Conservation (phyloP, 2,329 filamentous ascomycete species). For the Aureobasidium lini region DNA sequence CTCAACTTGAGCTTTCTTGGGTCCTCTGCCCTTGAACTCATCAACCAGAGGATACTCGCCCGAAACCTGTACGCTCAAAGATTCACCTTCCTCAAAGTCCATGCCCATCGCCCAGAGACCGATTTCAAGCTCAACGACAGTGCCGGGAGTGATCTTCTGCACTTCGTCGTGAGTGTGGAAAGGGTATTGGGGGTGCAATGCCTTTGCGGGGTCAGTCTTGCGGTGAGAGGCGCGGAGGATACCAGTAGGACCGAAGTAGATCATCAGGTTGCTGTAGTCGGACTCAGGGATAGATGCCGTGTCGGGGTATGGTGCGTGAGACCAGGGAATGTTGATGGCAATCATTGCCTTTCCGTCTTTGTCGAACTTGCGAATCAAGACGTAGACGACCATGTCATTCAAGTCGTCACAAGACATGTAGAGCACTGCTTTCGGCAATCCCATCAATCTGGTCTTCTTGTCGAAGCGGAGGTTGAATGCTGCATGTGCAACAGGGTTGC, state of each 20-base stretch:
- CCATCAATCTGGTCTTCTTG: slow-evolving; percentile 33
- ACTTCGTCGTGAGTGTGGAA: slow-evolving; percentile 35
- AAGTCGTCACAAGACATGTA: slow-evolving; percentile 37
- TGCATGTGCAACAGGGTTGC: slow-evolving; percentile 18
- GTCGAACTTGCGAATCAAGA: slow-evolving; percentile 39
- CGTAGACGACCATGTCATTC: slow-evolving; percentile 40
- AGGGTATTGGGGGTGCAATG: slow-evolving; percentile 23
- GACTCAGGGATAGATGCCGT: slow-evolving; percentile 53
- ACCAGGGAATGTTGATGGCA: slow-evolving; percentile 38
- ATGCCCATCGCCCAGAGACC: slow-evolving; percentile 41
- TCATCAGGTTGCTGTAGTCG: slow-evolving; percentile 33
- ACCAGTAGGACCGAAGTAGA: slow-evolving; percentile 37
- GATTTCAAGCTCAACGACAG: slow-evolving; percentile 39
- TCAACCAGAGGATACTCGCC: background rate
- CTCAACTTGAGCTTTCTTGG: slow-evolving; percentile 1
- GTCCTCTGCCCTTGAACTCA: slow-evolving; percentile 6
- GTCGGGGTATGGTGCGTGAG: slow-evolving; percentile 25
- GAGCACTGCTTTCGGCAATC: slow-evolving; percentile 39
- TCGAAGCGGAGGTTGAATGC: slow-evolving; percentile 35
- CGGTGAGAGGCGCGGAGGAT: slow-evolving; percentile 41
- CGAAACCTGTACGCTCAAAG: slow-evolving; percentile 3
- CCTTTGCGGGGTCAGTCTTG: slow-evolving; percentile 22
- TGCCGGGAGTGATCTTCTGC: slow-evolving; percentile 33
- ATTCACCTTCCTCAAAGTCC: slow-evolving; percentile 36
- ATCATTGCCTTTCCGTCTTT: slow-evolving; percentile 35